Percentiles rank a stretch among this genome's conserved stretches.
Conservation (phyloP, 73 alveolate species). For the Paramecium sexaurelia region DNA sequence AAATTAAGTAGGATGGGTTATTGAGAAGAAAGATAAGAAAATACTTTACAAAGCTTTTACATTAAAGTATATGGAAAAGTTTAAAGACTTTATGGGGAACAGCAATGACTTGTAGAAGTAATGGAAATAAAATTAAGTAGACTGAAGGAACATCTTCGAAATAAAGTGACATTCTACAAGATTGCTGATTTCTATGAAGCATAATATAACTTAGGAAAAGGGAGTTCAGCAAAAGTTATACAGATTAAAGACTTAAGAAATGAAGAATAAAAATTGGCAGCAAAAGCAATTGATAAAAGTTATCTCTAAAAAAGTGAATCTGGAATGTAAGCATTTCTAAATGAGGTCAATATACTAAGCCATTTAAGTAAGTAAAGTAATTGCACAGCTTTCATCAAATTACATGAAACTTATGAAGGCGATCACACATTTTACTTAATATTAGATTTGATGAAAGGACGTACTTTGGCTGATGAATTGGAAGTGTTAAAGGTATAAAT, state of each 20-base stretch:
- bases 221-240: constrained; percentile 54
- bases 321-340: constrained; percentile 27
- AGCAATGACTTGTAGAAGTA: neutral
- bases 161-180: constrained; percentile 41
- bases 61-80: constrained; percentile 21
- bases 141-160: constrained; percentile 4
- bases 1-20: constrained; percentile 10
- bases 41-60: neutral
- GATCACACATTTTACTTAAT: constrained; percentile 63
- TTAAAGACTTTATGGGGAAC: neutral
- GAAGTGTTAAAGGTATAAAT: neutral
- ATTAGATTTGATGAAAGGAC: constrained; percentile 59
- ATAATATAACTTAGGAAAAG: constrained; percentile 32
- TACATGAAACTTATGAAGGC: constrained; percentile 63
- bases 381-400: constrained; percentile 24
- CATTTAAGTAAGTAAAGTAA: neutral
- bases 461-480: constrained; percentile 54
- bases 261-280: constrained; percentile 19
- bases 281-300: constrained; percentile 52
- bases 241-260: constrained; percentile 5
- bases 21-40: neutral
- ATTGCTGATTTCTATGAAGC: constrained; percentile 63
- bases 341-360: neutral
- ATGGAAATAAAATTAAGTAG: neutral
- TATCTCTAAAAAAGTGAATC: constrained; percentile 7